These are phyloP conservation scores for Geotrichum candidum DNA, from an alignment of 1,139 yeast species.

Conservation along the genomic window DNA sequence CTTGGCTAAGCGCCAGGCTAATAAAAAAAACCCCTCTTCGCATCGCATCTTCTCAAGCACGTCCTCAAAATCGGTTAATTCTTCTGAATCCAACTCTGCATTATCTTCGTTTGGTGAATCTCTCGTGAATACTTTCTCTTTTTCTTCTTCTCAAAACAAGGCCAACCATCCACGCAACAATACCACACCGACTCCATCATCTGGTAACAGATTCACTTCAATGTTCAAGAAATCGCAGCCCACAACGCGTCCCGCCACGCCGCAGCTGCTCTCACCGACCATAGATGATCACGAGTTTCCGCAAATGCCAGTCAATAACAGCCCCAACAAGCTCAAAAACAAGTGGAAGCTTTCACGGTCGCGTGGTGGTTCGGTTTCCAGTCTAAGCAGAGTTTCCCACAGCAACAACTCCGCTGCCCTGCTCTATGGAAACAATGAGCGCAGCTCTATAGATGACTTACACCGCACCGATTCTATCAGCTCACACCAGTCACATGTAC, in stretches of 20 bases:
- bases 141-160: background rate
- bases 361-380: slow-evolving; percentile 11
- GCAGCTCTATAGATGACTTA: slow-evolving; percentile 8
- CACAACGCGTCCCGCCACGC: slow-evolving; percentile 3
- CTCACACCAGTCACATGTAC: background rate
- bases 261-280: slow-evolving; percentile 4
- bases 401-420: slow-evolving; percentile 11
- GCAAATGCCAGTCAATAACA: background rate
- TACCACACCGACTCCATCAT: background rate
- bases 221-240: slow-evolving; percentile 8
- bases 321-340: background rate
- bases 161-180: background rate
- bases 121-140: slow-evolving; percentile 7
- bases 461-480: slow-evolving; percentile 2
- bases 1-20: background rate
- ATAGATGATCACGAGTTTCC: background rate
- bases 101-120: slow-evolving; percentile 2
- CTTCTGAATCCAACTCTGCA: background rate
- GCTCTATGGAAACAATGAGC: background rate
- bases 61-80: background rate
- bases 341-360: slow-evolving; percentile 7
- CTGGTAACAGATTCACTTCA: slow-evolving; percentile 8
- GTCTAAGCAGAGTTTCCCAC: slow-evolving; percentile 1
- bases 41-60: slow-evolving; percentile 1
- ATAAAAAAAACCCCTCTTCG: background rate